Percentiles rank a stretch among this genome's conserved stretches.
These are phyloP conservation scores for Anisodus tanguticus DNA, from an alignment of 257 asterid genomes.

Conservation along the genomic window DNA sequence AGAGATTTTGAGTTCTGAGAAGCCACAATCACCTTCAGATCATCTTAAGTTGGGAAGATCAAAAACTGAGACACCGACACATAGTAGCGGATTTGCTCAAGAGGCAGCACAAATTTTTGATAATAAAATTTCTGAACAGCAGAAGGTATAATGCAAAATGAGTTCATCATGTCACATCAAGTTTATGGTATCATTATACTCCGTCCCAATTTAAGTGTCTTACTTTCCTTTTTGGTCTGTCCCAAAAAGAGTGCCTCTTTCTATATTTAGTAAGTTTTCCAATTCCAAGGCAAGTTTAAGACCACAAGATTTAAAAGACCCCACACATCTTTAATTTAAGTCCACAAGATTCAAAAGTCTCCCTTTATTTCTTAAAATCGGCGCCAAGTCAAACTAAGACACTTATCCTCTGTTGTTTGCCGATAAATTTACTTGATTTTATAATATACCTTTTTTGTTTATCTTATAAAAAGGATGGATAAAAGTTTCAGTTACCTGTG, in stretches of 20 bases:
- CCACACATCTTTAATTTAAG: too few species aligned
- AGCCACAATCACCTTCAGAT: slow-evolving; percentile 43
- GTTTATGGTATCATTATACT: background rate
- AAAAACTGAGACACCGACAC: slow-evolving; percentile 71
- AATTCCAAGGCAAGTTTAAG: too few species aligned
- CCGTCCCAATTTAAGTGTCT: too few species aligned
- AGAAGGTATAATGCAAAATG: slow-evolving; percentile 60
- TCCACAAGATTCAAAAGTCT: too few species aligned
- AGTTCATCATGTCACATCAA: background rate
- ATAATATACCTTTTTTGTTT: background rate
- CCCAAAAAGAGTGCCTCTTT: too few species aligned
- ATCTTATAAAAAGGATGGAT: slow-evolving; percentile 15
- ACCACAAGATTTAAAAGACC: too few species aligned
- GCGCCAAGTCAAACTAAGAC: too few species aligned
- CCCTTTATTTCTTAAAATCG: too few species aligned
- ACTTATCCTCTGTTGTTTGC: background rate
- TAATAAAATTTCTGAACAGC: slow-evolving; percentile 66
- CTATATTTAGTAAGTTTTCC: too few species aligned
- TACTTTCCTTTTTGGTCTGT: too few species aligned
- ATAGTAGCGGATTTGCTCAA: slow-evolving; percentile 53
- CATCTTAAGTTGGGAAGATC: slow-evolving; percentile 57
- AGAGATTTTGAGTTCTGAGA: slow-evolving; percentile 56
- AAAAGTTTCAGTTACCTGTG: background rate
- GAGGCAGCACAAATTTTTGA: slow-evolving; percentile 92
- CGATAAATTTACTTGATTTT: slow-evolving; percentile 10